Conservation (phyloP, 768 basidiomycete genomes). For the Saitozyma podzolica region DNA sequence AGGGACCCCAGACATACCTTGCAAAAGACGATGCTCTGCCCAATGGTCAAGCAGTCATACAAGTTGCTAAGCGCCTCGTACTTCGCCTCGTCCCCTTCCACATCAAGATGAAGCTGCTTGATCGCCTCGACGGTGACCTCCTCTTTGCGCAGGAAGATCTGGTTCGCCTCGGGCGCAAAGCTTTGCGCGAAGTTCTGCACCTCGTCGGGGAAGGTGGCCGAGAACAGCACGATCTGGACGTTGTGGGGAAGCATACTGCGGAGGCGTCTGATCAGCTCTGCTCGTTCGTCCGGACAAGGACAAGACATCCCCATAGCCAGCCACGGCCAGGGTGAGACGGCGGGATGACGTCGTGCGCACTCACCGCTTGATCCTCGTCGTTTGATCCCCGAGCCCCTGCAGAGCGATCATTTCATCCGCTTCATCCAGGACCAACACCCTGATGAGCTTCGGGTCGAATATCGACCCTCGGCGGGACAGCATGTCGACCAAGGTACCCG, state of each 20-base stretch:
- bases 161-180: slow-evolving; percentile 92
- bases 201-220: slow-evolving; percentile 93
- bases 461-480: slow-evolving; percentile 66
- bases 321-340: background rate
- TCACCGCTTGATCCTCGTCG: slow-evolving; percentile 88
- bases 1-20: slow-evolving; percentile 60
- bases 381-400: slow-evolving; percentile 85
- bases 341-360: slow-evolving; percentile 27
- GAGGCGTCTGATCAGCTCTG: slow-evolving; percentile 44
- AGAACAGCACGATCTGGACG: slow-evolving; percentile 89
- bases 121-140: slow-evolving; percentile 93
- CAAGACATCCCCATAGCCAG: background rate
- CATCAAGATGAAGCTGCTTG: slow-evolving; percentile 97
- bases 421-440: slow-evolving; percentile 94
- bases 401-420: slow-evolving; percentile 99
- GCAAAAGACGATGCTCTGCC: slow-evolving; percentile 98
- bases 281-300: too few species aligned
- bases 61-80: slow-evolving; percentile 90
- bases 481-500: slow-evolving; percentile 89
- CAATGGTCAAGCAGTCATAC: slow-evolving; percentile 87
- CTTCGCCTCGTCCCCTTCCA: slow-evolving; percentile 84
- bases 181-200: slow-evolving; percentile 88
- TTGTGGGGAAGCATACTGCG: slow-evolving; percentile 47
- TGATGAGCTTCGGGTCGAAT: slow-evolving; percentile 74
- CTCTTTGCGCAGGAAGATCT: slow-evolving; percentile 90